Conservation (phyloP, 805 yeast species). For the Metschnikowia matae region DNA sequence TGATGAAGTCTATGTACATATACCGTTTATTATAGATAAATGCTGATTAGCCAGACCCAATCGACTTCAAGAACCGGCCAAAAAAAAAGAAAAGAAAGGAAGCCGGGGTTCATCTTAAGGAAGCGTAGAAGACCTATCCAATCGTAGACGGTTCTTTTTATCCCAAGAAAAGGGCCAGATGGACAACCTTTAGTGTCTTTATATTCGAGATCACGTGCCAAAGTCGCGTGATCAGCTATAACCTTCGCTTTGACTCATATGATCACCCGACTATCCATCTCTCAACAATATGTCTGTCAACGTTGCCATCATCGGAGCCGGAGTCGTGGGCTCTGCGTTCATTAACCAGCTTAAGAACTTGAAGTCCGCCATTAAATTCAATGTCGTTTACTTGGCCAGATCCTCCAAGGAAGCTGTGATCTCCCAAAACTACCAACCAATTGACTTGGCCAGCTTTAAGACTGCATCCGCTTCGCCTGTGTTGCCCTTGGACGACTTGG, state of each 20-base stretch:
- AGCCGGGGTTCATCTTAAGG: too few species aligned
- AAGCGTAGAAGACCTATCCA: too few species aligned
- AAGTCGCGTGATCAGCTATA: background rate
- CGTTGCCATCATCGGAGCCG: constrained; percentile 62
- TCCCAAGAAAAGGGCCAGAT: too few species aligned
- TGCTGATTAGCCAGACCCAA: background rate
- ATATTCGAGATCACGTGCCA: background rate
- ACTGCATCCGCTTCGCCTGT: constrained; percentile 42
- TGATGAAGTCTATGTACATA: constrained; percentile 6
- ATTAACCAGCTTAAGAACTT: constrained; percentile 70
- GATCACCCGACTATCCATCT: background rate
- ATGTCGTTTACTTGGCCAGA: constrained; percentile 73
- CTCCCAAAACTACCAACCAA: constrained; percentile 65
- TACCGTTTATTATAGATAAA: background rate
- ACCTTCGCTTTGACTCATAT: background rate
- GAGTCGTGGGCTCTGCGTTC: constrained; percentile 93
- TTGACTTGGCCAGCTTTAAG: constrained; percentile 60
- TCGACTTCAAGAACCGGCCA: too few species aligned
- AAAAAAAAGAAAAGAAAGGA: too few species aligned
- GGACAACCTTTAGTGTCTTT: too few species aligned
- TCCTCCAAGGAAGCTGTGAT: constrained; percentile 67
- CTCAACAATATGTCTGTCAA: constrained; percentile 31
- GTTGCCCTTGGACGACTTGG: constrained; percentile 54
- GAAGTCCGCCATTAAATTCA: constrained; percentile 60
- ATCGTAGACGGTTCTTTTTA: too few species aligned